phyloP scores from a whole-genome alignment of 805 yeast species.

The Grigorovia yakushimaensis region DNA sequence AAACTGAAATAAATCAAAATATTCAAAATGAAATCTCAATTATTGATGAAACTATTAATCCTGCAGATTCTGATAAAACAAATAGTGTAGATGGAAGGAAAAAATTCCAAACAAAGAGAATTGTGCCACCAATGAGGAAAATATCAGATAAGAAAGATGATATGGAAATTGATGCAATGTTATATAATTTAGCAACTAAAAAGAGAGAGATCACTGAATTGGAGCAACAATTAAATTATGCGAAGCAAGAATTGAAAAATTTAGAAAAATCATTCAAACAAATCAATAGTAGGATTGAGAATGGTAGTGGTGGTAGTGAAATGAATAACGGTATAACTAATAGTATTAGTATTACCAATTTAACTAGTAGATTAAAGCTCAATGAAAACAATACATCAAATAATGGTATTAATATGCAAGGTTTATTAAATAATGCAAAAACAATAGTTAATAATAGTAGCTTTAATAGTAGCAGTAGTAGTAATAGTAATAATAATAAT shows the following conservation, averaged over 20 bases:
- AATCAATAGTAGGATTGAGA: neutral
- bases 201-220: constrained; percentile 44
- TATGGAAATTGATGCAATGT: constrained; percentile 13
- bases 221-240: constrained; percentile 31
- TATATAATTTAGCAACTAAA: constrained; percentile 39
- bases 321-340: constrained; percentile 2
- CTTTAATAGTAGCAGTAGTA: neutral
- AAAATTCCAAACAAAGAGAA: neutral
- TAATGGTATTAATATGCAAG: constrained; percentile 10
- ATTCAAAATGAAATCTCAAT: neutral
- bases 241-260: constrained; percentile 31
- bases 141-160: constrained; percentile 1
- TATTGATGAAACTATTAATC: neutral
- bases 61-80: neutral
- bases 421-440: constrained; percentile 21
- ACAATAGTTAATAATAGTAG: constrained; percentile 13
- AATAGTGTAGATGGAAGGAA: neutral
- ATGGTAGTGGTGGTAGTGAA: neutral
- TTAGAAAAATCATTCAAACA: constrained; percentile 28
- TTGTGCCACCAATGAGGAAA: constrained; percentile 3
- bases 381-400: neutral
- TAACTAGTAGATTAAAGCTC: neutral
- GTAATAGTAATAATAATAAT: neutral
- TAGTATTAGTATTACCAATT: neutral
- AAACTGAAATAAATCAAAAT: neutral